Evolutionary conservation across 2,329 filamentous ascomycete species (phyloP).

Genomic region (Aspergillus pseudoterreus): DNA sequence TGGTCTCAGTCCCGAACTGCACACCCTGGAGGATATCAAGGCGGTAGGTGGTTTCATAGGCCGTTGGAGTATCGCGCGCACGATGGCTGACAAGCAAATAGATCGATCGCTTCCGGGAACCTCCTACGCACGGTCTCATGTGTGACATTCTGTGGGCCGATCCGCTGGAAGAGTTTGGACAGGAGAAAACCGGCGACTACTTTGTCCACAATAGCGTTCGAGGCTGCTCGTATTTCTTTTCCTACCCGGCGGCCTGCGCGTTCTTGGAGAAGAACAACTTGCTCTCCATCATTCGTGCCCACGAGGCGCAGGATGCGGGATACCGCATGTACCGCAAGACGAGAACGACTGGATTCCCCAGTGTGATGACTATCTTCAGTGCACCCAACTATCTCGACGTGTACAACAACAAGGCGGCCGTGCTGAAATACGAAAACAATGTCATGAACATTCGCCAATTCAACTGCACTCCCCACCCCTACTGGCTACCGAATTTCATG

Average conservation of each 20-base stretch:
- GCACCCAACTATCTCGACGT: slow-evolving; percentile 98
- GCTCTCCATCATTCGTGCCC: slow-evolving; percentile 91
- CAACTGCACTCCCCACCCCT: slow-evolving; percentile 98
- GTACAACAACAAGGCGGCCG: slow-evolving; percentile 99
- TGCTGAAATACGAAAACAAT: slow-evolving; percentile 99
- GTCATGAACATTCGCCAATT: slow-evolving; percentile 99
- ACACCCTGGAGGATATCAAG: slow-evolving; percentile 92
- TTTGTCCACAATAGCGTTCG: slow-evolving; percentile 98
- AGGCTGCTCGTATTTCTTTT: slow-evolving; percentile 99
- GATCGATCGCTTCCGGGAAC: slow-evolving; percentile 97
- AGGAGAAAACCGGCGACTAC: slow-evolving; percentile 97
- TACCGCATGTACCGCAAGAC: slow-evolving; percentile 99
- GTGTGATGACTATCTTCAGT: slow-evolving; percentile 99
- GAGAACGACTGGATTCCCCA: slow-evolving; percentile 93
- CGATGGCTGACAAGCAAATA: slow-evolving; percentile 37
- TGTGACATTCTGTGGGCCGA: slow-evolving; percentile 99
- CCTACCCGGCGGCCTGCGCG: slow-evolving; percentile 91
- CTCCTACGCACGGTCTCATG: slow-evolving; percentile 96
- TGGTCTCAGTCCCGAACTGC: slow-evolving; percentile 89
- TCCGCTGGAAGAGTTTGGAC: slow-evolving; percentile 94
- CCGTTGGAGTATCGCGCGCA: no score
- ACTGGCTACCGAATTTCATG: slow-evolving; percentile 99
- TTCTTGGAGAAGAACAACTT: slow-evolving; percentile 99
- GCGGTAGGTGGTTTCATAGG: slow-evolving; percentile 54
- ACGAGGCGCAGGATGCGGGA: slow-evolving; percentile 97